Evolutionary conservation across 768 basidiomycete genomes (phyloP), one percentile per base, ranked within the genome.

Genomic region (Clitopilus passeckerianus): DNA sequence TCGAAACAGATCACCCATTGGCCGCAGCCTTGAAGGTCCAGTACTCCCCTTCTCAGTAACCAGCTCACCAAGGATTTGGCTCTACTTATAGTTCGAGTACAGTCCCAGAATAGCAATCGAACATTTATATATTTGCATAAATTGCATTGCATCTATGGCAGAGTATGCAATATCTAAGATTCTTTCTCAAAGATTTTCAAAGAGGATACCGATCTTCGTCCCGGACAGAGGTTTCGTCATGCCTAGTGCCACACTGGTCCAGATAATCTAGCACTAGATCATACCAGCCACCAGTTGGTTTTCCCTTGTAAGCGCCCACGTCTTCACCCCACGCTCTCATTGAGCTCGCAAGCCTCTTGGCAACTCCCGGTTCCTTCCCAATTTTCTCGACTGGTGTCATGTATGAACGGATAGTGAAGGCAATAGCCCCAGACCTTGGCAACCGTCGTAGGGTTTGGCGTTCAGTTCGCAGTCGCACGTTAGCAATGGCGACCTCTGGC

Each of bases 351-450:
- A 91, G 71, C 56, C 89, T 74, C 33, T 79, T 83, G 0, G 87
- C 79, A 14, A 87, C 81, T 0, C 84, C 87, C 8, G 73, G 72
- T 68, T 90, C 90, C 57, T 71, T 66, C 15, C 62, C 75, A 1
- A 90, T 69, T 37, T 80, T 78, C 24, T 75, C 77, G 33, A 89
- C 68, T n/a, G 81, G 81, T 46, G 79, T 79, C 59, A 86, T 56
- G 71, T 89, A 89, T 53, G 85, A 85, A 35, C 88, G 77, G 65
- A 90, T 86, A 56, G 84, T 86, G 68, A 91, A 91, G 37, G 86
- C 70, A 34, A 90, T 77, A 1, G 81, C 86, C 10, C 89, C 87
- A 43, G 82, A 83, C 4, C 76, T 73, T 12, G 84, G 84, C 56
- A 91, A 77, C 27, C 89, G 75, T 37, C 87, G 76, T 59, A 90